Percentiles rank a stretch among this genome's conserved stretches.
Conservation (phyloP, 257 asterid species). For the Eustoma russellianum region DNA sequence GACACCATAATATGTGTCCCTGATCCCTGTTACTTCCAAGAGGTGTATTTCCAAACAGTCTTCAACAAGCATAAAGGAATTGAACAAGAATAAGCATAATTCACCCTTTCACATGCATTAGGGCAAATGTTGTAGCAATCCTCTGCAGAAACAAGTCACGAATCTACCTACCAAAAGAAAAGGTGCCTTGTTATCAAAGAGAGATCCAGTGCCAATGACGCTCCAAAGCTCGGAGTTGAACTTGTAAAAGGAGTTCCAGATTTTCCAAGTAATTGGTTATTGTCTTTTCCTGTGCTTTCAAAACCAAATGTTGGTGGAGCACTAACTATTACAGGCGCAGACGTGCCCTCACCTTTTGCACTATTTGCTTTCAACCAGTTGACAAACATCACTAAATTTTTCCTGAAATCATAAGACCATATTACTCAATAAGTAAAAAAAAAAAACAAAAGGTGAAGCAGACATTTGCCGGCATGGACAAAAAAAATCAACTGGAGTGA, state of each 20-base stretch:
- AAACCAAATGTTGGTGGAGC: constrained; percentile 9
- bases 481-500: constrained; percentile 4
- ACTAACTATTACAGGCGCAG: constrained; percentile 12
- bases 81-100: too few relatives aligned
- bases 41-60: too few relatives aligned
- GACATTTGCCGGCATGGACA: too few relatives aligned
- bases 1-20: too few relatives aligned
- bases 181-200: constrained; percentile 20
- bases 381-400: constrained; percentile 74
- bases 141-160: background rate
- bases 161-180: constrained; percentile 32
- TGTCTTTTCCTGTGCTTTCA: constrained; percentile 16
- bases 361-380: constrained; percentile 72
- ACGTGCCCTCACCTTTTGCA: constrained; percentile 15
- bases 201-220: constrained; percentile 16
- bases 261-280: constrained; percentile 11
- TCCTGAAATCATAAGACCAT: constrained; percentile 46
- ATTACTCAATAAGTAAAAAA: too few relatives aligned
- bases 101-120: background rate
- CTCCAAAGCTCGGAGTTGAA: constrained; percentile 15
- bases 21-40: too few relatives aligned
- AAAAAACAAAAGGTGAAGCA: too few relatives aligned
- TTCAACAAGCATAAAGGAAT: too few relatives aligned
- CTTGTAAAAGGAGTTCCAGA: constrained; percentile 9
- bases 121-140: background rate